A percentile compares a stretch with the other conserved stretches of the same genome.
Evolutionary conservation across 192 early-diverging fungal genomes (phyloP).

Genomic region (Podila epigama): DNA sequence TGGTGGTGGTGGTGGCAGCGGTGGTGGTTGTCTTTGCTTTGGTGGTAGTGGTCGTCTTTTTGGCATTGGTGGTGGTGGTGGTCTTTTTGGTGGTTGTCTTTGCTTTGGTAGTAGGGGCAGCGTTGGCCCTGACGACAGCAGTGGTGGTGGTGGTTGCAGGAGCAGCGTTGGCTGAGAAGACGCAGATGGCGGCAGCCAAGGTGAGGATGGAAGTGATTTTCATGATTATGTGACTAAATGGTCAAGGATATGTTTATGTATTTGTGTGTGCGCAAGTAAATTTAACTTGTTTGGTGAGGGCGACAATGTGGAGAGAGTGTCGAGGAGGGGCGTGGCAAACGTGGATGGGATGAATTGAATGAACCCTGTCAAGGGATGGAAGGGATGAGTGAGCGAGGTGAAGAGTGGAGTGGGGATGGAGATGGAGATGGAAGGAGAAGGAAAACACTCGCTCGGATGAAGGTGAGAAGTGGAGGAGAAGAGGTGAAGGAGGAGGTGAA

Average conservation of each 20-base stretch:
- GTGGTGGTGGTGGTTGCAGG: slow-evolving; percentile 13
- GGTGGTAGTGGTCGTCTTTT: slow-evolving; percentile 1
- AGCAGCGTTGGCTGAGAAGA: slow-evolving; percentile 22
- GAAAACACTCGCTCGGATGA: slow-evolving; percentile 10
- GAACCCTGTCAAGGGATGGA: slow-evolving; percentile 47
- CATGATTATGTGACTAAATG: slow-evolving; percentile 4
- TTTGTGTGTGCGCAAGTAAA: background rate
- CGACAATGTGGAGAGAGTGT: background rate
- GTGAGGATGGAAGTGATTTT: slow-evolving; percentile 44
- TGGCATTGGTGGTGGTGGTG: slow-evolving; percentile 1
- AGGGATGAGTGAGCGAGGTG: too few species aligned
- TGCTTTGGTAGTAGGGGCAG: background rate
- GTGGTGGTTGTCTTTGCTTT: background rate
- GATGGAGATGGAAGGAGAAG: slow-evolving; percentile 1
- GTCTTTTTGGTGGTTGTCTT: slow-evolving; percentile 5
- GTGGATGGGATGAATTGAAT: background rate
- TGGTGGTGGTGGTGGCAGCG: background rate
- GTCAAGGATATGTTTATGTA: background rate
- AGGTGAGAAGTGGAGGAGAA: background rate
- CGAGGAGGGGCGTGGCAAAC: background rate
- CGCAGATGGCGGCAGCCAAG: slow-evolving; percentile 28
- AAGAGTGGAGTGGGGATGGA: background rate
- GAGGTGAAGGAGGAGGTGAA: background rate
- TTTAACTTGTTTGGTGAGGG: background rate
- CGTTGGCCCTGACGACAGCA: slow-evolving; percentile 22